phyloP scores from a whole-genome alignment of 2,329 filamentous ascomycete genomes.

The Leptographium lundbergii region DNA sequence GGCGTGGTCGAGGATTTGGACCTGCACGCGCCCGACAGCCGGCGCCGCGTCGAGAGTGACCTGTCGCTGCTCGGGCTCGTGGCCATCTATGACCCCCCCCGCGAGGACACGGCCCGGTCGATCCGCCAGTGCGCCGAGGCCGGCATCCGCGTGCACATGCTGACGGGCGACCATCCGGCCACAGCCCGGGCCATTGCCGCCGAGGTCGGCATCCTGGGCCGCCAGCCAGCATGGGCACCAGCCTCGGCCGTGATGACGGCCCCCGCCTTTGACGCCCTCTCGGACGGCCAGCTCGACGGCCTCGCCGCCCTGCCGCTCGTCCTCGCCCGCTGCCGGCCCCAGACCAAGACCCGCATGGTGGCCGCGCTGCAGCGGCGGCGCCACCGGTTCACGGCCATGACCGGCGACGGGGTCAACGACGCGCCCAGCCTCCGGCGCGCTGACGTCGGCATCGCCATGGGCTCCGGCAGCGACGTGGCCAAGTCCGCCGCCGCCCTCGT shows the following conservation, averaged over 20 bases:
- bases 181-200: slow-evolving; percentile 68
- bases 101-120: slow-evolving; percentile 62
- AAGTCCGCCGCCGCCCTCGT: slow-evolving; percentile 76
- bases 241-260: slow-evolving; percentile 61
- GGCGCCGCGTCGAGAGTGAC: slow-evolving; percentile 46
- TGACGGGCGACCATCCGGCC: slow-evolving; percentile 70
- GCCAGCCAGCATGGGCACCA: slow-evolving; percentile 53
- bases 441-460: slow-evolving; percentile 85
- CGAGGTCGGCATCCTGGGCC: slow-evolving; percentile 69
- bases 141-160: slow-evolving; percentile 71
- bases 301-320: slow-evolving; percentile 67
- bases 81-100: slow-evolving; percentile 77
- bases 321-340: slow-evolving; percentile 71
- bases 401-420: slow-evolving; percentile 80
- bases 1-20: slow-evolving; percentile 19
- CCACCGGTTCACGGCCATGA: slow-evolving; percentile 70
- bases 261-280: slow-evolving; percentile 64
- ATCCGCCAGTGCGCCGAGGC: slow-evolving; percentile 59
- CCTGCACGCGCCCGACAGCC: slow-evolving; percentile 31
- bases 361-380: slow-evolving; percentile 72
- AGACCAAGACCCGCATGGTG: slow-evolving; percentile 86
- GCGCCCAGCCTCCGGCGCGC: slow-evolving; percentile 68
- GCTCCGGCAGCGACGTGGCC: slow-evolving; percentile 74
- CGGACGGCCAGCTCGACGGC: slow-evolving; percentile 61
- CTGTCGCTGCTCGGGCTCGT: slow-evolving; percentile 70